Conservation (phyloP, 2,329 filamentous ascomycete genomes). For the Decorospora gaudefroyi region DNA sequence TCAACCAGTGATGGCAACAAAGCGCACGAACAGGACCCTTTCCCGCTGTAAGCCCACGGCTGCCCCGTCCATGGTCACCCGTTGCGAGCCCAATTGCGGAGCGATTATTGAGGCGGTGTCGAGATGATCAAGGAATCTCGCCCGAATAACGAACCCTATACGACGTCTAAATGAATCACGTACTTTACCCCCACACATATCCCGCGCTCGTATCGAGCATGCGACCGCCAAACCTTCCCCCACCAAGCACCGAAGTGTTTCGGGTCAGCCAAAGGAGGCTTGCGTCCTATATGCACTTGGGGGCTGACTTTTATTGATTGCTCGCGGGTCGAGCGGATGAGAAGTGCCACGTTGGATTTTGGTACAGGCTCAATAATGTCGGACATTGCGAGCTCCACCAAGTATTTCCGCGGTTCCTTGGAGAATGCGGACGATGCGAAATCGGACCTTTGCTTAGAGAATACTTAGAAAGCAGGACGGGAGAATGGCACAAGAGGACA, state of each 20-base stretch:
- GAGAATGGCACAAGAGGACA: slow-evolving; percentile 8
- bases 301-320: slow-evolving; percentile 11
- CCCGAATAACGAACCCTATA: slow-evolving; percentile 24
- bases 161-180: slow-evolving; percentile 38
- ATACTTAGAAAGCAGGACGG: slow-evolving; percentile 3
- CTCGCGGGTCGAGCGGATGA: slow-evolving; percentile 18
- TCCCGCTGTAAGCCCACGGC: slow-evolving; percentile 20
- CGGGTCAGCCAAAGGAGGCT: slow-evolving; percentile 8
- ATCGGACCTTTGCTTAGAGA: slow-evolving; percentile 7
- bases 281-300: slow-evolving; percentile 10
- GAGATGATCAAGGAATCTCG: slow-evolving; percentile 9
- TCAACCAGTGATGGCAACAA: slow-evolving; percentile 17
- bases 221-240: slow-evolving; percentile 10
- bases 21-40: slow-evolving; percentile 33
- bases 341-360: slow-evolving; percentile 14
- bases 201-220: slow-evolving; percentile 29
- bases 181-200: slow-evolving; percentile 34
- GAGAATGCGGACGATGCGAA: slow-evolving; percentile 8
- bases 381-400: slow-evolving; percentile 10
- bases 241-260: slow-evolving; percentile 12
- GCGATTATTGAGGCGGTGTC: slow-evolving; percentile 15
- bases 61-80: slow-evolving; percentile 15
- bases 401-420: slow-evolving; percentile 22
- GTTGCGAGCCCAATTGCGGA: slow-evolving; percentile 22
- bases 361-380: slow-evolving; percentile 2